Conservation (phyloP, 257 asterid species). For the Hygrophila difformis region DNA sequence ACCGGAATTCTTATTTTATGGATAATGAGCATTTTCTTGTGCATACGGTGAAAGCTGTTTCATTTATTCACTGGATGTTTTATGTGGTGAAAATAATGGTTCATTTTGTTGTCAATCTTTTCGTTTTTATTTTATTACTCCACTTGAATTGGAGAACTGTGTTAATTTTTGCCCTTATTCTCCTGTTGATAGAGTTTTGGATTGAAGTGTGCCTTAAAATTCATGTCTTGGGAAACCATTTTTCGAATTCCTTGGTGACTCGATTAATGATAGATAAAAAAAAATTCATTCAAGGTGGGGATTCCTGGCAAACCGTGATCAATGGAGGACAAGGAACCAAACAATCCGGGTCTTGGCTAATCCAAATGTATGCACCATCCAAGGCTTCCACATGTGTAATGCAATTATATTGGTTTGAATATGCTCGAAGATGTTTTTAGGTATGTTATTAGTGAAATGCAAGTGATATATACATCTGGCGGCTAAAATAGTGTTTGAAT, state of each 20-base stretch:
- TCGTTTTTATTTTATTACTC: constrained; percentile 5
- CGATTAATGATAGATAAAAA: no score
- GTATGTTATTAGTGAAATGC: constrained; percentile 27
- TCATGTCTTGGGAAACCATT: no score
- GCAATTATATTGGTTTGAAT: constrained; percentile 36
- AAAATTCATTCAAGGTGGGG: constrained; percentile 33
- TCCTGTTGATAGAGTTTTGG: neutral
- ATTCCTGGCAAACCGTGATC: constrained; percentile 23
- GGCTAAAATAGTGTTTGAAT: constrained; percentile 5
- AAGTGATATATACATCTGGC: neutral
- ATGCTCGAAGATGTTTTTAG: constrained; percentile 32
- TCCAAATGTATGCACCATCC: constrained; percentile 67
- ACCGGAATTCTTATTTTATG: constrained; percentile 7
- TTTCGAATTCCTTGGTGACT: no score
- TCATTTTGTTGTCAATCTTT: neutral
- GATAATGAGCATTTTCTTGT: neutral
- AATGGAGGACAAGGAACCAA: constrained; percentile 33
- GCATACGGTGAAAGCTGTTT: no score
- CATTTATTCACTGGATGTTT: no score
- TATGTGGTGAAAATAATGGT: neutral
- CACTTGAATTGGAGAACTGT: neutral
- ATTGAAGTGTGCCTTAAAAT: no score
- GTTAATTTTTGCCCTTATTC: neutral
- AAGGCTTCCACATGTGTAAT: constrained; percentile 33
- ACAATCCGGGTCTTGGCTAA: constrained; percentile 60